Evolutionary conservation across 495 filamentous ascomycete genomes (phyloP).

Genomic region (Apiosordaria backusii): DNA sequence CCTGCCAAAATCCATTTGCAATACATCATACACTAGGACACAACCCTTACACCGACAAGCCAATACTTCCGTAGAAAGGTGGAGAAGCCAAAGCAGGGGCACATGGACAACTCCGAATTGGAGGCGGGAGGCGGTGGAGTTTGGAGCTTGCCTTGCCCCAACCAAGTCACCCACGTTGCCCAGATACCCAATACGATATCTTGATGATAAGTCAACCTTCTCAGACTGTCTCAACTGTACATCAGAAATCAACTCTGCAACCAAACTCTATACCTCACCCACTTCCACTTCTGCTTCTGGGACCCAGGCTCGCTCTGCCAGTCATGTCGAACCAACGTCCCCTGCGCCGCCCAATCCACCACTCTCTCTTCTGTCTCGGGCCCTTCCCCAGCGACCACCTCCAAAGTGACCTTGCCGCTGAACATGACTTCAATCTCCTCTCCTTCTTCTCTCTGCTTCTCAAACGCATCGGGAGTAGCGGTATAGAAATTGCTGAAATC

Average conservation of each 20-base stretch:
- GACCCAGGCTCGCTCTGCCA: constrained; percentile 13
- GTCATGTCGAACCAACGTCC: constrained; percentile 11
- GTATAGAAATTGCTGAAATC: constrained; percentile 31
- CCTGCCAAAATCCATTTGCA: not conserved
- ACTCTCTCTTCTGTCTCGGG: not conserved
- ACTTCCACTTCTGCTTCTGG: not conserved
- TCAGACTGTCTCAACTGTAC: not conserved
- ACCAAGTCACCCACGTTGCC: not conserved
- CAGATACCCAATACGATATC: not conserved
- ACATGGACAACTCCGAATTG: not conserved
- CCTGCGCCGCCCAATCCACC: constrained; percentile 26
- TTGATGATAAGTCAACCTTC: not conserved
- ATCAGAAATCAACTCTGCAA: not conserved
- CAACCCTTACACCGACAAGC: not conserved
- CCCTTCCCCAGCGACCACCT: constrained; percentile 10
- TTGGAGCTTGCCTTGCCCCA: not conserved
- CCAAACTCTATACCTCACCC: constrained; percentile 3
- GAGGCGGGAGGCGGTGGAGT: not conserved
- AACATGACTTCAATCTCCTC: constrained; percentile 35
- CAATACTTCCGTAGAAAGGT: not conserved
- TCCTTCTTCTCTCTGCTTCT: not conserved
- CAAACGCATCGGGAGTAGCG: not conserved
- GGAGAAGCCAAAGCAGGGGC: not conserved
- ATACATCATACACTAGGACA: not conserved
- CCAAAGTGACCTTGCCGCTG: constrained; percentile 28